Evolutionary conservation across 148 eudicot genomes (phyloP).

Genomic region (Hydrangea macrophylla): DNA sequence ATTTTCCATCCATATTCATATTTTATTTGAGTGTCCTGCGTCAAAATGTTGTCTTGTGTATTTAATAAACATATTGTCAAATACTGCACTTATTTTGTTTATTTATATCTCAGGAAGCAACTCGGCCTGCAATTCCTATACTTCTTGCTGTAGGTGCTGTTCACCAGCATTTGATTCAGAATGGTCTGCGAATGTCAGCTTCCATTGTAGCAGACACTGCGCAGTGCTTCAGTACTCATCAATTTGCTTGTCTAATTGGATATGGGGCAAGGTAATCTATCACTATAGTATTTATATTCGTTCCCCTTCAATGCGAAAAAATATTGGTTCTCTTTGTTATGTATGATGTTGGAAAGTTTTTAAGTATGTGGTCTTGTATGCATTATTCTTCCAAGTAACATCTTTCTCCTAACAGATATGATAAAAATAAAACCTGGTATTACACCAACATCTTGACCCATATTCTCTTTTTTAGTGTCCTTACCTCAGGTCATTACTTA

Average conservation of each 20-base stretch:
- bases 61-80: no score
- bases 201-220: constrained; percentile 97
- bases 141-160: constrained; percentile 99
- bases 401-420: neutral
- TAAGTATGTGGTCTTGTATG: neutral
- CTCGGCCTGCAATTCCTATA: constrained; percentile 96
- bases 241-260: constrained; percentile 97
- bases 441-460: neutral
- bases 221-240: constrained; percentile 99
- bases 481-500: neutral
- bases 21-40: neutral
- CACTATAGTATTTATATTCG: neutral
- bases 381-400: neutral
- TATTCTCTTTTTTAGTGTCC: neutral
- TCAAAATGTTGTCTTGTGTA: neutral
- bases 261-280: constrained; percentile 88
- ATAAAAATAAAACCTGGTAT: no score
- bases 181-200: constrained; percentile 92
- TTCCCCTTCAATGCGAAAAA: constrained; percentile 11
- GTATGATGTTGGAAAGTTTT: neutral
- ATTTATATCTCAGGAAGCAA: constrained; percentile 57
- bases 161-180: constrained; percentile 96
- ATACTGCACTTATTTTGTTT: neutral
- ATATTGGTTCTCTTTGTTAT: neutral
- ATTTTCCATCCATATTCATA: no score